A percentile compares a stretch with the other conserved stretches of the same genome.
Evolutionary conservation across 768 basidiomycete genomes (phyloP).

Genomic region (Chlorophyllum brunneum): DNA sequence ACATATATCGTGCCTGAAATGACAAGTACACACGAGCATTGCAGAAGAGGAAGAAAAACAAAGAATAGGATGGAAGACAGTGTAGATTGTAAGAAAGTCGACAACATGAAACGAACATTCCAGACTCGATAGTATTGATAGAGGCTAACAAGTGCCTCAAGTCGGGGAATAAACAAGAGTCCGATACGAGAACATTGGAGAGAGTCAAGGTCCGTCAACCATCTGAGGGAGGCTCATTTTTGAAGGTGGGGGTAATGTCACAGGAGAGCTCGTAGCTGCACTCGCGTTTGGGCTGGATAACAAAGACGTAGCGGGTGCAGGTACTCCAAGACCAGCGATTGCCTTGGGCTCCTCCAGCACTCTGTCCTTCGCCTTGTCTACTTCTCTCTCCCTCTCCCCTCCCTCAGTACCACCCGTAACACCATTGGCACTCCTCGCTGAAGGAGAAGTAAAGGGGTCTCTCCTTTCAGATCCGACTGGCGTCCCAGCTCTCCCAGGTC

Average conservation of each 20-base stretch:
- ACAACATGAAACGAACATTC: no score
- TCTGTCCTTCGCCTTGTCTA: neutral
- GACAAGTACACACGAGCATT: no score
- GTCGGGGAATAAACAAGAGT: neutral
- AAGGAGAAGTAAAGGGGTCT: neutral
- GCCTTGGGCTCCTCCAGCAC: neutral
- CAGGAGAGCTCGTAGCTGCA: slow-evolving; percentile 2
- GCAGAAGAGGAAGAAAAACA: no score
- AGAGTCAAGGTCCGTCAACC: slow-evolving; percentile 31
- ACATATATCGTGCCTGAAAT: no score
- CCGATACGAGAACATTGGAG: neutral
- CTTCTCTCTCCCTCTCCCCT: neutral
- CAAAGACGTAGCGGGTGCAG: slow-evolving; percentile 12
- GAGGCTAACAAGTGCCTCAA: neutral
- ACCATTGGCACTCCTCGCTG: slow-evolving; percentile 6
- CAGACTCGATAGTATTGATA: no score
- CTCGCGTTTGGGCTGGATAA: slow-evolving; percentile 3
- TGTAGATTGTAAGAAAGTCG: no score
- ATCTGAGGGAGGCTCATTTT: slow-evolving; percentile 43
- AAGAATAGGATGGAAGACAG: no score
- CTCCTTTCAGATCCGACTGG: slow-evolving; percentile 15
- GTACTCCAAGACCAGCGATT: neutral
- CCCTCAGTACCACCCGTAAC: neutral
- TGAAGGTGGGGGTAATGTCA: slow-evolving; percentile 27
- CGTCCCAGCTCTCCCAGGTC: slow-evolving; percentile 12